Base-by-base conservation (phyloP, 805 yeast genomes). In the Cyberlindnera veronae region DNA sequence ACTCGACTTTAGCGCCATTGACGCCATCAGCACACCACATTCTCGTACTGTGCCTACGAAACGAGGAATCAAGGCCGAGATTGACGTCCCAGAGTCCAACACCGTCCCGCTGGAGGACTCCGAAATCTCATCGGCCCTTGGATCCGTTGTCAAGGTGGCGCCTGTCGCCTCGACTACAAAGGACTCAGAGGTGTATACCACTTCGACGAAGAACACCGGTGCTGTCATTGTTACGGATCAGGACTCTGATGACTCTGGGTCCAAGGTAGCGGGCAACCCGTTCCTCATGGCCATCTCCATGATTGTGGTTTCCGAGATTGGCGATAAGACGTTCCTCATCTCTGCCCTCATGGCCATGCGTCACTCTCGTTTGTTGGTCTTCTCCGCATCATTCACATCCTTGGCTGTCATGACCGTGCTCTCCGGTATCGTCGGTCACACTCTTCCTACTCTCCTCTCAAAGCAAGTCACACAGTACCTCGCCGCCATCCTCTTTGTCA, bases 301-400 rank as follows among this genome's bases (percentile, higher is more conserved):
- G 99, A 93, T 93, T 57, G 67, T 86, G 23, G 85, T 89, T n/a
- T 85, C 95, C 21, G 99, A 93, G 63, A 83, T 93, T 44, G 99
- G 99, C 44, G 99, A 93, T 63, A 93, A 93, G 67, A 93, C 99
- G 0, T 93, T 93, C 60, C 73, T 93, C 50, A 88, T 93, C 54
- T 97, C 99, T 26, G 98, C 97, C 2, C 71, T 93, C 49, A 90
- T 93, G 96, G 96, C 98, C 22, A 93, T 93, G 98, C 85, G 87
- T 59, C 82, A 89, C 63, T 77, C 90, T 15, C 75, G 95, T 54
- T 54, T 75, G 56, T 71, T 87, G 34, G 98, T 93, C n/a, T 91
- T 93, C 60, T 70, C 87, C 8, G 81, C 96, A 13, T 93, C 96
- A 4, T 87, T 88, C 50, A 61, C 84, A 12, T 88, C 98, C 2